A percentile compares a stretch with the other conserved stretches of the same genome.
Evolutionary conservation across 2,329 filamentous ascomycete genomes (phyloP).

Genomic region (Exophiala alcalophila): DNA sequence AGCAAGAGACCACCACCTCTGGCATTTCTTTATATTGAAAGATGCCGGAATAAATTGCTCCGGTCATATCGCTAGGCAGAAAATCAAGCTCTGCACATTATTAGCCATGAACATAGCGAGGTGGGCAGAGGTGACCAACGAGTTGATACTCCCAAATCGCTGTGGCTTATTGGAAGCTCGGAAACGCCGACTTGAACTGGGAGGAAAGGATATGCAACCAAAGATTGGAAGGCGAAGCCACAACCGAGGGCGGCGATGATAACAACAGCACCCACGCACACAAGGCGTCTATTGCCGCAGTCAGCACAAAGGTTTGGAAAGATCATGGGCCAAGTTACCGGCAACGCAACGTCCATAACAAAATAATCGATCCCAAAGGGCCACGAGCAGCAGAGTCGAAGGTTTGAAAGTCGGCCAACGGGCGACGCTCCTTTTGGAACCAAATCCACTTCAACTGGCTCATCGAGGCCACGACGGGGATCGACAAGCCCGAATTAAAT

Average conservation of each 20-base stretch:
- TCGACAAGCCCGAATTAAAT: constrained; percentile 10
- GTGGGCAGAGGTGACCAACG: neutral
- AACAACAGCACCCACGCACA: constrained; percentile 12
- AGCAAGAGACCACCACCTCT: constrained; percentile 6
- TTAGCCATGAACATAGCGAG: neutral
- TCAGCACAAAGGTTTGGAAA: neutral
- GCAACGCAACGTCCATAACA: constrained; percentile 11
- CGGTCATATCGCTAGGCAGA: neutral
- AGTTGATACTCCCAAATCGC: neutral
- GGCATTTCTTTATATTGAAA: constrained; percentile 5
- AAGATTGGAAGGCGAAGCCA: constrained; percentile 11
- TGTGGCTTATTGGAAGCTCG: neutral
- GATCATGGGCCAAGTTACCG: neutral
- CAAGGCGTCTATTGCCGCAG: constrained; percentile 4
- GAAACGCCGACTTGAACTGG: constrained; percentile 1
- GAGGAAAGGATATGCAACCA: constrained; percentile 8
- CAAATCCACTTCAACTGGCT: constrained; percentile 14
- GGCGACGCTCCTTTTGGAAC: constrained; percentile 5
- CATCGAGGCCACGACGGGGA: constrained; percentile 6
- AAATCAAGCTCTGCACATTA: neutral
- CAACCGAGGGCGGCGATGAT: constrained; percentile 10
- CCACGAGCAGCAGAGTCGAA: constrained; percentile 12
- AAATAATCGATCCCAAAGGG: constrained; percentile 6
- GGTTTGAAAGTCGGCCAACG: constrained; percentile 8
- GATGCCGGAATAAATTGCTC: constrained; percentile 8